Base-by-base conservation (phyloP, 2,329 filamentous ascomycete genomes). In the Sporothrix protearum region DNA sequence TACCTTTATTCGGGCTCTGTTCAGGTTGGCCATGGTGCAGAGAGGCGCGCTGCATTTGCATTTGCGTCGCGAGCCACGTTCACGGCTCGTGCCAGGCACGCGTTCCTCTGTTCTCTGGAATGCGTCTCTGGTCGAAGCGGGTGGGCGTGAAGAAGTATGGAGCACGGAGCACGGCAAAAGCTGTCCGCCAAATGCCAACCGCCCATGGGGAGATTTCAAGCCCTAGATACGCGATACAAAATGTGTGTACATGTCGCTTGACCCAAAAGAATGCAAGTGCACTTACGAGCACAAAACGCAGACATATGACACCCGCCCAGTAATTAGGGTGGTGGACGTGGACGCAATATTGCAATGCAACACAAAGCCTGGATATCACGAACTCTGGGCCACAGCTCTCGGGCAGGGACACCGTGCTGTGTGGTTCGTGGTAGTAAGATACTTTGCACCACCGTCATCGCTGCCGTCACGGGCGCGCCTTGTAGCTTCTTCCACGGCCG, bases 361-460 rank as follows among this genome's bases (percentile, higher is more conserved):
- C 59, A 45, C 59, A 16, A 16, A 33, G 36, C n/a, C 22, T 42
- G 36, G 36, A 45, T 45, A 45, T 45, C n/a, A 64, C 36, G 59
- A 64, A 45, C 59, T 63, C 59, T 19, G 10, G n/a, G 36, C 36
- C 59, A 45, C 59, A 64, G 59, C 59, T 45, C 14, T 63, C 22
- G 59, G 0, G n/a, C 33, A 8, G n/a, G 49, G 22, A 25, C 49
- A 28, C 6, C n/a, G 49, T 51, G 10, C n/a, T n/a, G n/a, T n/a
- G n/a, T n/a, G 3, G 42, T 47, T 49, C 19, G 45, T n/a, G n/a
- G n/a, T n/a, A 36, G 8, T 8, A 36, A 59, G 7, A 10, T 25
- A 16, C 36, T 61, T 36, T n/a, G 10, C 33, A 19, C 36, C n/a
- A 28, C 36, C 14, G 36, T 36, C n/a, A 45, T 19, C 3, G 10